phyloP scores from a whole-genome alignment of 352 stramenopile species.

The Pythium oligandrum region DNA sequence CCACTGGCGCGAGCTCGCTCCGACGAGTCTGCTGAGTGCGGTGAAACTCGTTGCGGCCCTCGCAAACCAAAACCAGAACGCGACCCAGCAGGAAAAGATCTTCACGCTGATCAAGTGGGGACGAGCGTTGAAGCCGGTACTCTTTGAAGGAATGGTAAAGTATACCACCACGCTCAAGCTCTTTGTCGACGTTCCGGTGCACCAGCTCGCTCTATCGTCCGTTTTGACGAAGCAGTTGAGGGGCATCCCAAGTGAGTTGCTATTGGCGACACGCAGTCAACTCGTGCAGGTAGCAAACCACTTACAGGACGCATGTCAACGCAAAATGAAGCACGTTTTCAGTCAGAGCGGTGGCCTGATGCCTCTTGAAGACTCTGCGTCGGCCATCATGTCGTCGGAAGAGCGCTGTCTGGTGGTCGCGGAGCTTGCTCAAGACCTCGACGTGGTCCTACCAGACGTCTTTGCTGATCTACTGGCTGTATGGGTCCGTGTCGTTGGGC shows the following conservation, averaged over 20 bases:
- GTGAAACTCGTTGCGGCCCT: conserved; percentile 33
- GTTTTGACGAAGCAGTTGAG: not conserved
- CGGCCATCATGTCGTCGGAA: too few species aligned
- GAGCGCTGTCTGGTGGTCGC: too few species aligned
- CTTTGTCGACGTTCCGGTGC: conserved; percentile 21
- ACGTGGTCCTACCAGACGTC: too few species aligned
- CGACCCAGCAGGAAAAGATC: conserved; percentile 12
- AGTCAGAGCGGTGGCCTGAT: too few species aligned
- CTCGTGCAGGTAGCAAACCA: not conserved
- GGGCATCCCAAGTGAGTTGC: too few species aligned
- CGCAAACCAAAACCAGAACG: conserved; percentile 11
- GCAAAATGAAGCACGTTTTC: not conserved
- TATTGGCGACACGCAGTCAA: too few species aligned
- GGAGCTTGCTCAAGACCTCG: too few species aligned
- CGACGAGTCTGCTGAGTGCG: conserved; percentile 33
- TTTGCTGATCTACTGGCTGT: too few species aligned
- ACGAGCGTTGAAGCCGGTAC: conserved; percentile 28
- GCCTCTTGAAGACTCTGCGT: too few species aligned
- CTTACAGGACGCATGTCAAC: not conserved
- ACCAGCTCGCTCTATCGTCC: conserved; percentile 19
- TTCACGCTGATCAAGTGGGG: conserved; percentile 36
- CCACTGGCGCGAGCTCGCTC: conserved; percentile 25
- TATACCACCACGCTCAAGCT: conserved; percentile 25
- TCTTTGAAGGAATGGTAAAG: conserved; percentile 38
- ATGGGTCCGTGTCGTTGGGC: too few species aligned